A percentile compares a stretch with the other conserved stretches of the same genome.
phyloP scores from a whole-genome alignment of 768 basidiomycete genomes.

The Dioszegia crocea region DNA sequence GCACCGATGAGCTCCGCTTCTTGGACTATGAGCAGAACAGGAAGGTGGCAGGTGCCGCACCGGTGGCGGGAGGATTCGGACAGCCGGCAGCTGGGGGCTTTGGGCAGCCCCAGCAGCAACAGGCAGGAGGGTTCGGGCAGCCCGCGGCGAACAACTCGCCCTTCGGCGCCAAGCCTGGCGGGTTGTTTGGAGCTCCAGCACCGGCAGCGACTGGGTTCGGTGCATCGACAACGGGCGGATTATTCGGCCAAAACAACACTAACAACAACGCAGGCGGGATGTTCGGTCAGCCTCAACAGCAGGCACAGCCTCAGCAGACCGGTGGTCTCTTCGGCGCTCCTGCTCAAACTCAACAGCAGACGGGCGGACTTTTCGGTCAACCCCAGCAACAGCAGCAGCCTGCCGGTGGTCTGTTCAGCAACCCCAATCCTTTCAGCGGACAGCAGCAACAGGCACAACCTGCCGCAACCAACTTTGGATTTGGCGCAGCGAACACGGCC shows the following conservation, averaged over 20 bases:
- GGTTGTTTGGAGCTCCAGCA: constrained; percentile 21
- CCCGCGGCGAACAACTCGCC: constrained; percentile 26
- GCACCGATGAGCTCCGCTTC: constrained; percentile 41
- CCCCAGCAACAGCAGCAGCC: constrained; percentile 38
- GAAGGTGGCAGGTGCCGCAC: constrained; percentile 30
- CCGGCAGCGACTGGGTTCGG: constrained; percentile 19
- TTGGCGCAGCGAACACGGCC: constrained; percentile 10
- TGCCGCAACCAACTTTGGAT: constrained; percentile 37
- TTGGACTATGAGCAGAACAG: constrained; percentile 39
- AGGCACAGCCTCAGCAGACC: constrained; percentile 15
- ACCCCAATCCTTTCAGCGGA: constrained; percentile 5
- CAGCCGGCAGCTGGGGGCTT: constrained; percentile 31
- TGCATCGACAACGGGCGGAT: constrained; percentile 51
- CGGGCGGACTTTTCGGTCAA: constrained; percentile 42
- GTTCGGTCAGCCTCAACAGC: constrained; percentile 40
- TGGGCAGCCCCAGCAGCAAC: constrained; percentile 27
- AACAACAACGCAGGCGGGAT: constrained; percentile 27
- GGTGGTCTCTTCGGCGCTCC: constrained; percentile 56
- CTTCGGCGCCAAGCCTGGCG: constrained; percentile 18
- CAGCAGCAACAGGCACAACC: constrained; percentile 5
- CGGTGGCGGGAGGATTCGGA: constrained; percentile 16
- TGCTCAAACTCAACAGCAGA: constrained; percentile 17
- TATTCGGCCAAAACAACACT: constrained; percentile 24
- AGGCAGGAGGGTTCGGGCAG: constrained; percentile 34
- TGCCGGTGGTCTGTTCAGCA: constrained; percentile 37